Evolutionary conservation across 306 rosid genomes (phyloP).

Genomic region (Acacia crassicarpa): DNA sequence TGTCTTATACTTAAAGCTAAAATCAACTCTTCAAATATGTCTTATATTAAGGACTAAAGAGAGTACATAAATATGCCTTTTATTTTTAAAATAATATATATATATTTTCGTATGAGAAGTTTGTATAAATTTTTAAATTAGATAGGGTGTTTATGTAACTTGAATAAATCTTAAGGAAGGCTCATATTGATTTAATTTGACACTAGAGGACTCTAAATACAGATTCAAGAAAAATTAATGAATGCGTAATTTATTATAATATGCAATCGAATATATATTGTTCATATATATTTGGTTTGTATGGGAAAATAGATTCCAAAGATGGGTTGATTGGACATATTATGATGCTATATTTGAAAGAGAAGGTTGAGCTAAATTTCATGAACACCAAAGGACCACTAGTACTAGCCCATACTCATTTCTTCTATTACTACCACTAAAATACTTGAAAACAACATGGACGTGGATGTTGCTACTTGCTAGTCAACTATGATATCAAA

Average conservation of each 20-base stretch:
- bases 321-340: neutral
- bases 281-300: conserved; percentile 1
- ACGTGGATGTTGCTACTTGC: conserved; percentile 36
- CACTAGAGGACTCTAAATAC: no score
- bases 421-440: conserved; percentile 56
- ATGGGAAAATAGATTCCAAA: conserved; percentile 26
- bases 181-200: no score
- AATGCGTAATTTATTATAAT: no score
- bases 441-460: conserved; percentile 32
- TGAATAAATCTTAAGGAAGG: no score
- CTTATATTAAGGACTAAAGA: no score
- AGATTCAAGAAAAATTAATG: no score
- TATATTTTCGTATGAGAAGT: no score
- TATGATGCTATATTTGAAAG: conserved; percentile 60
- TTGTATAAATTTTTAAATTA: no score
- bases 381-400: conserved; percentile 53
- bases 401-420: conserved; percentile 56
- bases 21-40: no score
- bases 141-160: no score
- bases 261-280: neutral
- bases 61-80: neutral
- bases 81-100: no score
- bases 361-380: conserved; percentile 45
- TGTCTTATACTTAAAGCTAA: no score
- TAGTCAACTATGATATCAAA: conserved; percentile 76